A percentile compares a stretch with the other conserved stretches of the same genome.
These are phyloP conservation scores for Lactarius hatsudake DNA, from an alignment of 768 basidiomycete species.

Conservation along the genomic window DNA sequence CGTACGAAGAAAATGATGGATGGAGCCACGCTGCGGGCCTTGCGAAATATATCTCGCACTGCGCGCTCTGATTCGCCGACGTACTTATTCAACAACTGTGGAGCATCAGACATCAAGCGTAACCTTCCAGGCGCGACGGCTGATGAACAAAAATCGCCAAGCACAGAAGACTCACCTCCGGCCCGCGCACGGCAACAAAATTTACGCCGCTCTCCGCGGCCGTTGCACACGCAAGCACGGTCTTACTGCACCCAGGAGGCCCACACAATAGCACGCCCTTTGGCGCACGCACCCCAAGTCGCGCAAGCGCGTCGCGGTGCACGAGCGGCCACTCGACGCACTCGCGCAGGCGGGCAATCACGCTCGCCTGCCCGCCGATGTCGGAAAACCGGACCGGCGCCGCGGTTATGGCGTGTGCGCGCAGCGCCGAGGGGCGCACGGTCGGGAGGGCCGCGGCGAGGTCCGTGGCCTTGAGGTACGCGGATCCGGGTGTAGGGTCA, in stretches of 20 bases:
- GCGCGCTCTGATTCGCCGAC: conserved; percentile 97
- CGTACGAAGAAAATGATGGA: conserved; percentile 96
- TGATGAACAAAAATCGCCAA: background rate
- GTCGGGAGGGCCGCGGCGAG: conserved; percentile 67
- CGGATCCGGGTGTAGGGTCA: conserved; percentile 13
- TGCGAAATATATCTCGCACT: conserved; percentile 92
- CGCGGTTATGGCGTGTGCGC: conserved; percentile 86
- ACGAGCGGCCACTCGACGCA: conserved; percentile 93
- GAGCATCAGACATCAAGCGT: background rate
- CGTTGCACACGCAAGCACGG: conserved; percentile 85
- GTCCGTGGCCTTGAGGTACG: conserved; percentile 55
- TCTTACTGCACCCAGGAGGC: conserved; percentile 97
- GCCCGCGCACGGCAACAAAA: conserved; percentile 95
- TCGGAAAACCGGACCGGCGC: conserved; percentile 81
- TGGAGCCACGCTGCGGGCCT: conserved; percentile 90
- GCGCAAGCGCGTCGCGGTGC: conserved; percentile 81
- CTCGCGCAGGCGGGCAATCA: conserved; percentile 86
- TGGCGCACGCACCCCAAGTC: conserved; percentile 85
- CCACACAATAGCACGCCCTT: conserved; percentile 91
- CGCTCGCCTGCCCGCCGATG: conserved; percentile 80
- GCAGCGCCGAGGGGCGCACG: conserved; percentile 91
- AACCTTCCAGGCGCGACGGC: too few species aligned
- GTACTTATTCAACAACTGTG: conserved; percentile 89
- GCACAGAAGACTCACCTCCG: conserved; percentile 58
- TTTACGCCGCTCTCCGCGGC: conserved; percentile 94